phyloP scores from a whole-genome alignment of 176 grass and related monocot genomes.

The Saccharum officinarum region DNA sequence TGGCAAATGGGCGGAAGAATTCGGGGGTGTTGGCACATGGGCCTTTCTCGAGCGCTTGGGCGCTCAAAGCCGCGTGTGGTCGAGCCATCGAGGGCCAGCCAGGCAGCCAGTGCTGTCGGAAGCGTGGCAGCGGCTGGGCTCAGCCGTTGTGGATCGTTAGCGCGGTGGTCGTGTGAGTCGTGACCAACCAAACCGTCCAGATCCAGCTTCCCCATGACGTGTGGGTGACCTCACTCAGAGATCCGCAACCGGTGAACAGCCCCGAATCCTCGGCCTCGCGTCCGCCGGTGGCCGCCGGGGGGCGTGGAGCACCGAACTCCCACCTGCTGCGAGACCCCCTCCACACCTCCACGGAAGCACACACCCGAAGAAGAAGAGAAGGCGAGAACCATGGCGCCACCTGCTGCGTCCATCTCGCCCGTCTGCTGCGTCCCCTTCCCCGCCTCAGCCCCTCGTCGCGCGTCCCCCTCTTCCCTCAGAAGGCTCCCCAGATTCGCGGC shows the following conservation, averaged over 20 bases:
- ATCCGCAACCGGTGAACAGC: background rate
- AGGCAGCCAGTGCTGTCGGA: background rate
- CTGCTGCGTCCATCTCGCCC: background rate
- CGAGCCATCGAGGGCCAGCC: too few species aligned
- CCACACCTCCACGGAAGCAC: background rate
- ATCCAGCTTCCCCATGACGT: background rate
- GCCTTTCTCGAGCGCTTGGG: background rate
- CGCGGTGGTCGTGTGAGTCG: background rate
- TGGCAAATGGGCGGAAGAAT: background rate
- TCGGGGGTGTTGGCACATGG: background rate
- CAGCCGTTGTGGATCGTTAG: background rate
- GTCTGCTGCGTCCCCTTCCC: conserved; percentile 8
- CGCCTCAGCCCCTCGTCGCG: background rate
- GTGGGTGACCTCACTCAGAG: background rate
- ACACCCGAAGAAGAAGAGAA: background rate
- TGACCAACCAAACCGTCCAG: background rate
- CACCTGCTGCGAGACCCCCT: background rate
- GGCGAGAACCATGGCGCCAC: conserved; percentile 22
- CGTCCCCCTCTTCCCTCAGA: background rate
- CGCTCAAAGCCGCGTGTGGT: too few species aligned
- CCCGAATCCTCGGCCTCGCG: conserved; percentile 24
- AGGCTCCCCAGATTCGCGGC: background rate
- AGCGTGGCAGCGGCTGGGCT: background rate
- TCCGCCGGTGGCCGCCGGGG: conserved; percentile 27
- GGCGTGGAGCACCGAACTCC: too few species aligned